Evolutionary conservation across 805 yeast genomes (phyloP), one percentile per base, ranked within the genome.

Genomic region (Torulaspora delbrueckii): DNA sequence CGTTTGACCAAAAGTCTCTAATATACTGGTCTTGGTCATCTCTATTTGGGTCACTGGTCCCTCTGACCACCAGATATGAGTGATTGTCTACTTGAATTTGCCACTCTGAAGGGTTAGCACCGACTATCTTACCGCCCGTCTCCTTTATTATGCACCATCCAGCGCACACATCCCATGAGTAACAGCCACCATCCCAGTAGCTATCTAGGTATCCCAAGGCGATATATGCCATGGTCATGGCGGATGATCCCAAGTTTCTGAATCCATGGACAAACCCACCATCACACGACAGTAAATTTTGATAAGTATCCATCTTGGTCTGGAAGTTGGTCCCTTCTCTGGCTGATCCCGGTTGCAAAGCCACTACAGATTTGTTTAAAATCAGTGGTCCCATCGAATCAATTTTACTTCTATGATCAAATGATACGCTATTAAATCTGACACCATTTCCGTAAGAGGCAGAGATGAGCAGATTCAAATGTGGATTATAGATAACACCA

Each of bases 301-400:
- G 77, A 60, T 87, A 96, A 0, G 95, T 96, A 36, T 86, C 66
- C 48, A 72, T 76, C 16, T 91, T 74, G 46, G 79, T 73, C 93
- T 95, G 86, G 57, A 93, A 89, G 52, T 86, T 82, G 34, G 78
- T 73, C 4, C 96, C 97, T 0, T 96, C 95, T 37, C 86, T 77
- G 13, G 93, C 87, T 65, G 97, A 90, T 39, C 93, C 72, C 42
- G 86, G 79, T 62, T 91, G 98, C 42, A 90, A 73, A 62, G 93
- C 98, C 25, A 91, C 95, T 49, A 84, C 84, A 1, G 96, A 84
- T 59, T 96, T 75, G 57, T 91, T 77, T 45, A 91, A 78, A 0
- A 95, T 83, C 61, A 91, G 85, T 57, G 93, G 96, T 27, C 90
- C 81, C 58, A 89, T 73, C 53, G 95, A 68, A 8, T 82, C 72